These are phyloP conservation scores for Neonectria hederae DNA, from an alignment of 2,329 filamentous ascomycete genomes.

Conservation along the genomic window DNA sequence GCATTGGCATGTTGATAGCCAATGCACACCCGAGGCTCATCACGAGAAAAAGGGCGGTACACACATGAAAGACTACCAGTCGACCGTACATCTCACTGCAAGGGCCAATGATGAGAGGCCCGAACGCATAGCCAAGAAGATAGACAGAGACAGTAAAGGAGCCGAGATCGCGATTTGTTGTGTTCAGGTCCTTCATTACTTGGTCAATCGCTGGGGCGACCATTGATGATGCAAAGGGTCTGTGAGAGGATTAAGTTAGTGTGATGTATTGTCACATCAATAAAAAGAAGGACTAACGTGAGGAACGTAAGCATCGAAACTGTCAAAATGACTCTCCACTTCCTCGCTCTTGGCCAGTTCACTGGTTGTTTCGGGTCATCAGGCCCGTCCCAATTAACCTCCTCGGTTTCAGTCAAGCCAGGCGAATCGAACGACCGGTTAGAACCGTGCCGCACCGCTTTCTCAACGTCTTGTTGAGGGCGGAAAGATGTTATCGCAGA, in stretches of 20 bases:
- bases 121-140: conserved; percentile 61
- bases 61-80: conserved; percentile 54
- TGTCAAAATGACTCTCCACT: background rate
- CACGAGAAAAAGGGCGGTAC: conserved; percentile 42
- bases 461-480: background rate
- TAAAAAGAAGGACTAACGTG: background rate
- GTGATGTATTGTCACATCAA: background rate
- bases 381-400: background rate
- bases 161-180: conserved; percentile 27
- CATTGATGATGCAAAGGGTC: conserved; percentile 31
- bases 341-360: background rate
- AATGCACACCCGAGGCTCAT: conserved; percentile 21
- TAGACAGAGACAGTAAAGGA: conserved; percentile 40
- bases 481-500: background rate
- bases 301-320: background rate
- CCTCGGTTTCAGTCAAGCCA: background rate
- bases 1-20: conserved; percentile 53
- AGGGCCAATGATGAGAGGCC: conserved; percentile 58
- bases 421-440: background rate
- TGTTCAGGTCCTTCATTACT: conserved; percentile 27
- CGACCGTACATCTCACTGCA: conserved; percentile 60
- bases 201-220: conserved; percentile 26
- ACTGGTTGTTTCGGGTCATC: background rate
- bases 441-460: background rate
- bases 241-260: background rate